Evolutionary conservation across 371 early-diverging fungal genomes (phyloP), one percentile per base, ranked within the genome.

Genomic region (Circinella umbellata): DNA sequence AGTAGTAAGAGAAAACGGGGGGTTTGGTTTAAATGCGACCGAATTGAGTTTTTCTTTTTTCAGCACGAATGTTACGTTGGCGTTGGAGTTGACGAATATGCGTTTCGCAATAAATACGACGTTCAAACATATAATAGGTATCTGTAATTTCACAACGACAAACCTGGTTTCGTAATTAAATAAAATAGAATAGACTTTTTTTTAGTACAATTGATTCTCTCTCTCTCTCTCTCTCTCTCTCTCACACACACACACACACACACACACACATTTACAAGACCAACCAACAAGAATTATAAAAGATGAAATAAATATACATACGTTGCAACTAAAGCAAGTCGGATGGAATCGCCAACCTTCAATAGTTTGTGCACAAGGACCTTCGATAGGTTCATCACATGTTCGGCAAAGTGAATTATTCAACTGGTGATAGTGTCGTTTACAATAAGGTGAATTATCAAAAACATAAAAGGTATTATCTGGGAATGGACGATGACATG

Each of bases 381-480:
- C 95, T 76, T 95, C 95, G 69, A 95, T 94, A 10, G 93, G 92
- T 34, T 90, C 84, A 54, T 84, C 82, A 70, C 96, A 95, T 20
- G 82, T 75, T 66, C 87, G 86, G 73, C 96, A 95, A 47, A 95
- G 81, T 8, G 94, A 93, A 63, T 89, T 89, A 74, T 94, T 94
- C 61, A 91, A 71, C 77, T 89, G 88, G 69, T 95, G 95, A 67
- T 94, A 95, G 75, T 95, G 94, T 37, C 89, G 83, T 64, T 87
- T 84, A 77, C 96, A 95, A 69, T 92, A 92, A 64, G 95, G 96
- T n/a, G 85, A 81, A 74, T 91, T 88, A 1, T 92, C 90, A 77
- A 86, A 90, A 13, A 94, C 94, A 72, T 94, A 95, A 72, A 95
- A 95, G 37, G 91, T 92, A 73, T 91, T 93, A 77, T 94, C 93